A percentile compares a stretch with the other conserved stretches of the same genome.
phyloP scores from a whole-genome alignment of 768 basidiomycete species.

The Lentinula boryana region DNA sequence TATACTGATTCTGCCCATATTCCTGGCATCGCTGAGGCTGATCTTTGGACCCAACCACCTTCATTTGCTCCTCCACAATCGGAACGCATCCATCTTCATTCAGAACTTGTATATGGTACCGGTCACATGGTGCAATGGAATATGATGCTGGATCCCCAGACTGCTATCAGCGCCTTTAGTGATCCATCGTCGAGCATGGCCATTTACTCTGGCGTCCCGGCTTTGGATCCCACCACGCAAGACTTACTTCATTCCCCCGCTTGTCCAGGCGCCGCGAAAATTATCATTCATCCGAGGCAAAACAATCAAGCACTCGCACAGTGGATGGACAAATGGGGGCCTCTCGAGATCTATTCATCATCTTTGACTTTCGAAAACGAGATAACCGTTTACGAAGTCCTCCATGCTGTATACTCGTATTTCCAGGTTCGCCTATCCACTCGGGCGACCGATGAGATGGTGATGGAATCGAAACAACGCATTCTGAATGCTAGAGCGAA shows the following conservation, averaged over 20 bases:
- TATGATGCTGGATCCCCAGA: neutral
- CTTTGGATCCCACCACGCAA: neutral
- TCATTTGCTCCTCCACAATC: neutral
- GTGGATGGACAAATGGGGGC: conserved; percentile 1
- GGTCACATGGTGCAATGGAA: neutral
- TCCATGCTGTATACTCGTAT: neutral
- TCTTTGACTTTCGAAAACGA: neutral
- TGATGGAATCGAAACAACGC: neutral
- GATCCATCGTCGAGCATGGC: no score
- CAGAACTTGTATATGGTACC: neutral
- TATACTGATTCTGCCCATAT: neutral
- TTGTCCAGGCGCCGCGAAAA: neutral
- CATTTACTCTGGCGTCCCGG: neutral
- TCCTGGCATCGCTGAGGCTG: neutral
- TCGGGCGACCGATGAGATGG: neutral
- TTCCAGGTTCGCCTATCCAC: neutral
- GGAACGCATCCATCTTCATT: neutral
- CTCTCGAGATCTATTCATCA: neutral
- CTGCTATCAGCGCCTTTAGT: neutral
- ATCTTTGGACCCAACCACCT: neutral
- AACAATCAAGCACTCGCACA: neutral
- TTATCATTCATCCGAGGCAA: neutral
- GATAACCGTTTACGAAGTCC: neutral
- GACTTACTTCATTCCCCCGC: neutral
- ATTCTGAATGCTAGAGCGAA: neutral